Conservation (phyloP, 306 rosid species). For the Dryas octopetala region DNA sequence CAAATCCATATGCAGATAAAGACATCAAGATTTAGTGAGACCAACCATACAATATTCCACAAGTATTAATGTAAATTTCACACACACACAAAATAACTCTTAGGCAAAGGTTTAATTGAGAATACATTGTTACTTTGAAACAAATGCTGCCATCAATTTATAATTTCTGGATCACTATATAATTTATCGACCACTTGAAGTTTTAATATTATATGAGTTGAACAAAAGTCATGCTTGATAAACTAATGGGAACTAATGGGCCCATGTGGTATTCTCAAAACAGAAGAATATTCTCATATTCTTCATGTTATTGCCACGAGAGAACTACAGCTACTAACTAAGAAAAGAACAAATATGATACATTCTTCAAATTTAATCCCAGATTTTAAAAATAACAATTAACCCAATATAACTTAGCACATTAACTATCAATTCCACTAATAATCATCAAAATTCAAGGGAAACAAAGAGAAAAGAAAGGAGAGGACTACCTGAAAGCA, state of each 20-base stretch:
- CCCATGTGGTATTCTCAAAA: no score
- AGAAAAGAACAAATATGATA: not conserved
- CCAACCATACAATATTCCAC: not conserved
- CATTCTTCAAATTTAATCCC: not conserved
- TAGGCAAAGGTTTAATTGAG: not conserved
- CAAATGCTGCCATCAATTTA: not conserved
- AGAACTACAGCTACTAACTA: not conserved
- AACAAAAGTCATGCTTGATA: not conserved
- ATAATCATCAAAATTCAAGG: not conserved
- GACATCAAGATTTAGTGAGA: not conserved
- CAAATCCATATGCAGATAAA: not conserved
- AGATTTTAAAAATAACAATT: not conserved
- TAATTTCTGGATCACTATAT: not conserved
- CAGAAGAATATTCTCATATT: no score
- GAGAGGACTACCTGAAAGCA: slow-evolving; percentile 68
- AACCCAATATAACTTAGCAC: not conserved
- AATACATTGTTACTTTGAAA: not conserved
- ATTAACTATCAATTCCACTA: not conserved
- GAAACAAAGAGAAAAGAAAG: not conserved
- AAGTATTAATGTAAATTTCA: not conserved
- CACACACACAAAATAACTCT: not conserved
- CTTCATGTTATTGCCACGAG: not conserved
- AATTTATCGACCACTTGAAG: no score
- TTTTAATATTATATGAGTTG: not conserved
- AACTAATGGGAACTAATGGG: not conserved